phyloP scores from a whole-genome alignment of 768 basidiomycete genomes.

The Amanita inopinata region DNA sequence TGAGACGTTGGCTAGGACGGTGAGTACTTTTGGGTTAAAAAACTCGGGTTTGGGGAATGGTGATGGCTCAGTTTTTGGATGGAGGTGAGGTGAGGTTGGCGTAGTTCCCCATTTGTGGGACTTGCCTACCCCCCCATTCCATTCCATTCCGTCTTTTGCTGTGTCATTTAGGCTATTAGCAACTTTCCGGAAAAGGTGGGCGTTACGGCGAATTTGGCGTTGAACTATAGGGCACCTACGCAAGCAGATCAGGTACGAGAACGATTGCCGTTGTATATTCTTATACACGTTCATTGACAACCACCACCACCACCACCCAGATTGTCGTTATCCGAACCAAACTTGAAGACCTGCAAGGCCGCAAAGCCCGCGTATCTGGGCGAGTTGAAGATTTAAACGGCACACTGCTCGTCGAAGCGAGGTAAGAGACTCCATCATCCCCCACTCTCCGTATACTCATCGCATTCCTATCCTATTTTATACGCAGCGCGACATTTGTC shows the following conservation, averaged over 20 bases:
- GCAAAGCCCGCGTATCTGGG: conserved; percentile 67
- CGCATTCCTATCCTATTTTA: background rate
- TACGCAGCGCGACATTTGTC: conserved; percentile 64
- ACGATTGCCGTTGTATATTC: too few species aligned
- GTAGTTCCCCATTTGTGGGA: too few species aligned
- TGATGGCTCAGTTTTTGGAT: too few species aligned
- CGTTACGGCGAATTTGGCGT: conserved; percentile 77
- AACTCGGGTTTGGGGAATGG: background rate
- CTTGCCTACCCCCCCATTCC: too few species aligned
- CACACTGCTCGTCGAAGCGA: conserved; percentile 71
- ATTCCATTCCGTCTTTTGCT: background rate
- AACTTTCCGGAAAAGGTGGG: conserved; percentile 86
- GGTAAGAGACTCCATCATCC: conserved; percentile 34
- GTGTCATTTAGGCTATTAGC: conserved; percentile 53
- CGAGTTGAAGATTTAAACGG: conserved; percentile 77
- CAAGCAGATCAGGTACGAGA: conserved; percentile 79
- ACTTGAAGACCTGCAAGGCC: conserved; percentile 58
- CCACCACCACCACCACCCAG: too few species aligned
- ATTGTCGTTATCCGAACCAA: conserved; percentile 76
- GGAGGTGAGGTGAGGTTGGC: too few species aligned
- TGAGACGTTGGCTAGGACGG: conserved; percentile 74
- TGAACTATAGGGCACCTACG: conserved; percentile 83
- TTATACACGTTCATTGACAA: too few species aligned
- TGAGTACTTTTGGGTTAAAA: conserved; percentile 21
- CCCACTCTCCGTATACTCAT: background rate